Percentiles rank a stretch among this genome's conserved stretches.
phyloP scores from a whole-genome alignment of 495 filamentous ascomycete genomes.

The Penicillium lagena region DNA sequence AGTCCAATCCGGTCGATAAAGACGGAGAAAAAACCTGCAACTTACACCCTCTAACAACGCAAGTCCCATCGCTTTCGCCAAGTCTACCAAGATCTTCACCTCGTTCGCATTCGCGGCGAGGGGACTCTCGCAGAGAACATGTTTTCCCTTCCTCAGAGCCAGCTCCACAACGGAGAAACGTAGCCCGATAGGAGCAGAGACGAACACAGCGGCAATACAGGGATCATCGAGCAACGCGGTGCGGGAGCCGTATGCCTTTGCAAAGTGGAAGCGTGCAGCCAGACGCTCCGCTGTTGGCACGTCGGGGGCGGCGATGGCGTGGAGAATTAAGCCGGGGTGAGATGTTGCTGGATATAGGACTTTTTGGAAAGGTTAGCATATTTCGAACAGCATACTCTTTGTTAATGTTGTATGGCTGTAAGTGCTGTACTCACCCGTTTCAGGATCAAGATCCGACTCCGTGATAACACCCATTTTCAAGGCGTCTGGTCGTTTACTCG shows the following conservation, averaged over 20 bases:
- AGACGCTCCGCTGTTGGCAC: not conserved
- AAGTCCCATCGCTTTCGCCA: conserved; percentile 6
- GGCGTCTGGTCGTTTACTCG: conserved; percentile 10
- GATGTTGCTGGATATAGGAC: conserved; percentile 15
- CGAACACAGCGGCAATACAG: not conserved
- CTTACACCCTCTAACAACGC: conserved; percentile 1
- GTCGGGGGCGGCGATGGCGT: conserved; percentile 18
- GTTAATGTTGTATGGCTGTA: not conserved
- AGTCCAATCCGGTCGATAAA: not conserved
- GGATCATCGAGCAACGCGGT: not conserved
- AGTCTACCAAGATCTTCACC: not conserved
- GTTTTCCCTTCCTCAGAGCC: not conserved
- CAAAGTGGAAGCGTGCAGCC: conserved; percentile 25
- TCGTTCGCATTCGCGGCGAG: not conserved
- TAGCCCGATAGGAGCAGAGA: not conserved
- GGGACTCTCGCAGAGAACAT: not conserved
- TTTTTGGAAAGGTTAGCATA: not conserved
- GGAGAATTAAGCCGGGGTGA: conserved; percentile 15
- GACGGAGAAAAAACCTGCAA: not conserved
- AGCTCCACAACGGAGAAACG: not conserved
- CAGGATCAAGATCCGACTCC: conserved; percentile 12
- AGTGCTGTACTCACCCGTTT: conserved; percentile 7
- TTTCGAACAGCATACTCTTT: not conserved
- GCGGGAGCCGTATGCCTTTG: conserved; percentile 4
- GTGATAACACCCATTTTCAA: conserved; percentile 18